Evolutionary conservation across 352 stramenopile species (phyloP), one percentile per base, ranked within the genome.

Genomic region (Phytopythium montanum): DNA sequence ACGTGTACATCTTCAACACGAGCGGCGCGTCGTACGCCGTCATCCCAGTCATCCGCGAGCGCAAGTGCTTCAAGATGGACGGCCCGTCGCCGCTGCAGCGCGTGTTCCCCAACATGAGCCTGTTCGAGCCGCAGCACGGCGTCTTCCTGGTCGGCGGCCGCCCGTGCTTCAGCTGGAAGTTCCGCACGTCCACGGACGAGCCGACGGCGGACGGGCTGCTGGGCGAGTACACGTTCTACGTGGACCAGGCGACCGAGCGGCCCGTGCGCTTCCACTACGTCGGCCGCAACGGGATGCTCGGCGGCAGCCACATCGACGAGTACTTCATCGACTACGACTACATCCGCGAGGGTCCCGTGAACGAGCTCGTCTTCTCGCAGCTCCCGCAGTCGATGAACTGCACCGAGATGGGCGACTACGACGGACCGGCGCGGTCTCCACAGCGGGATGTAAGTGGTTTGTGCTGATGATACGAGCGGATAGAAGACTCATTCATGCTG

Each of bases 301-400:
- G 87, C 25, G 87, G 84, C 5, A 94, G 85, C 58, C 89, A 97
- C 69, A 90, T 95, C 58, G 89, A 97, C 59, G 86, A 97, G 69
- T 97, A 97, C 69, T 94, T 79, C 56, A 57, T 96, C 53, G 86
- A 97, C 64, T 97, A 97, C 70, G 71, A 93, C 55, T 94, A 92
- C 65, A 70, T 96, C 21, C 84, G 85, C 39, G 81, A 80, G 54
- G 85, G 83, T 0, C 75, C 84, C 13, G 67, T 93, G 29, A 63
- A 84, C 33, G 66, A 76, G 55, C 65, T 87, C 39, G 82, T 94
- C 19, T 94, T 94, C 41, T 73, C 61, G 29, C 77, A 84, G 59
- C 60, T 89, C 26, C 79, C 87, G 53, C 72, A 74, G 57, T 76
- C 75, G 26, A 94, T 95, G 83, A 93, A 94, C 66, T 97, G 87